Evolutionary conservation across 495 filamentous ascomycete species (phyloP), one percentile per base, ranked within the genome.

Genomic region (Chaetomium cochliodes): DNA sequence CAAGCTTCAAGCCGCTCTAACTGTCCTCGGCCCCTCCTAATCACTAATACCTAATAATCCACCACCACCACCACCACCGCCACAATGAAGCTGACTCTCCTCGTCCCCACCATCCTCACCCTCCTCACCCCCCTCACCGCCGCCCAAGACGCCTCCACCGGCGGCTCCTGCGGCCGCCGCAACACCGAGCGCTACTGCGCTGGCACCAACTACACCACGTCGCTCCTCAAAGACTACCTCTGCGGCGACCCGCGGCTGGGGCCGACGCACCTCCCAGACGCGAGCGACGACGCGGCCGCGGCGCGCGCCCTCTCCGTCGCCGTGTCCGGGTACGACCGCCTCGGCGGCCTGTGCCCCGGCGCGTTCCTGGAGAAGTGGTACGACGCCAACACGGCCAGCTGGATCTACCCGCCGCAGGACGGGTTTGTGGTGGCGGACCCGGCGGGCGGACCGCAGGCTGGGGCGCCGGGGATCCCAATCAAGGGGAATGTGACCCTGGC

Each of bases 201-300:
- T 8, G 76, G 76, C 26, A 80, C 81, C 61, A 75, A 73, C 54
- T 74, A 72, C 66, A 71, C 67, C 58, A 67, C 74, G 52, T 53
- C 49, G 0, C 60, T 67, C 46, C 51, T 47, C 15, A 28, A 52
- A 2, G 69, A 67, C 47, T 84, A 81, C 66, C 69, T 85, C 65
- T 86, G 84, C 69, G 77, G 81, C 26, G 82, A 86, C 67, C 63
- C 68, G 0, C 81, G 83, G 22, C 79, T 86, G 1, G 83, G 84
- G 2, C 83, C 84, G 2, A 68, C 74, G 7, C 53, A 63, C 3
- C 73, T 80, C 6, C 84, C 84, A 0, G 65, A 56, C 3, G 0
- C 0, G 9, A 26, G 25, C 26, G 57, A 60, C 57, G 44, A 60
- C 57, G 25, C 33, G 15, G 25, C 57, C 44, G 68, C 60, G 5